Evolutionary conservation across 345 rosid genomes (phyloP), one percentile per base, ranked within the genome.

Genomic region (Brassica juncea): DNA sequence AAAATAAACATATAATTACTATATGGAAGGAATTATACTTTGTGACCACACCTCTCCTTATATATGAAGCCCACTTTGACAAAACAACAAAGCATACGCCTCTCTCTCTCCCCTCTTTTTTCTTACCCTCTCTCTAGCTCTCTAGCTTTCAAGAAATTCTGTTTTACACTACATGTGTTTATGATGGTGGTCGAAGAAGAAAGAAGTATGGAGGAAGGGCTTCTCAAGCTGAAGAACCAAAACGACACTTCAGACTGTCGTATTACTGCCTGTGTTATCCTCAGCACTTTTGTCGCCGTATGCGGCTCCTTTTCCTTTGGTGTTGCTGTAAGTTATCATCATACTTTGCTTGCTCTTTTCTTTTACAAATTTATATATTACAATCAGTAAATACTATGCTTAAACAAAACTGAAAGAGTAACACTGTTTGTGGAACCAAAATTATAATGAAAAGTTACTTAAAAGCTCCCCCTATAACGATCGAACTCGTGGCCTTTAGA

Each of bases 291-390:
- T 4, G 71, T 74, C 7, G 60, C 83, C 3, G 67, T 80, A 1
- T 80, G 75, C 74, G 60, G 60, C n/a, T 80, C 83, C 66, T 80
- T 80, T 70, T 74, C 79, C 67, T 63, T 74, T 69, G 83, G 83
- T 54, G 66, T 74, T 39, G 70, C 83, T 2, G 83, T 80, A 1
- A 62, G 79, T 74, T 54, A 44, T 44, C 27, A n/a, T 70, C 27
- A 6, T 57, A 10, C 4, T n/a, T 1, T 3, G 10, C 54, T 42
- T 42, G 49, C 32, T 5, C 21, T 25, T 52, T 1, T 44, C 27
- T 19, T 47, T 10, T 62, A 30, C 11, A n/a, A 31, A 61, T 2
- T 30, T 28, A 52, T 47, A 52, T 52, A 52, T 52, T 52, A 57
- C 19, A 54, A 54, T 54, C 25, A 8, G 60, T 16, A 54, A 47